A percentile compares a stretch with the other conserved stretches of the same genome.
Evolutionary conservation across 495 filamentous ascomycete species (phyloP).

Genomic region (Xylaria nigripes): DNA sequence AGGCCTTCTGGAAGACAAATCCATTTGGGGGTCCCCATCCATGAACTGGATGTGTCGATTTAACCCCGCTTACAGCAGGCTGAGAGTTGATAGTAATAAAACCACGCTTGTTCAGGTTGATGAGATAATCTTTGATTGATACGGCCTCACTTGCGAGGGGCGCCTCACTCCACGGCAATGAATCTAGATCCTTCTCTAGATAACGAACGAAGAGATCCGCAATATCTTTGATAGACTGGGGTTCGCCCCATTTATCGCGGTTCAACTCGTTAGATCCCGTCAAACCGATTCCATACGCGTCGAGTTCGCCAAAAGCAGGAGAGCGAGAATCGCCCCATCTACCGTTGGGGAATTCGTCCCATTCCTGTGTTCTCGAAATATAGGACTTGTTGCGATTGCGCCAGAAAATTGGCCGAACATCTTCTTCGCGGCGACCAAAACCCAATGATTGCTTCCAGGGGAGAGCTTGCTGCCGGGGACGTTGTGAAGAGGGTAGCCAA

Average conservation of each 20-base stretch:
- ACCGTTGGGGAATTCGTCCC: slow-evolving; percentile 99
- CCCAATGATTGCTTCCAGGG: slow-evolving; percentile 94
- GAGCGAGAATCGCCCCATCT: slow-evolving; percentile 98
- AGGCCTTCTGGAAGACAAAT: slow-evolving; percentile 98
- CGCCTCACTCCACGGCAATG: slow-evolving; percentile 90
- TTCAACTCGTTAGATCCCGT: slow-evolving; percentile 97
- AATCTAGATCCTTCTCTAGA: slow-evolving; percentile 67
- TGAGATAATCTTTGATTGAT: slow-evolving; percentile 62
- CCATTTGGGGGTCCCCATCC: slow-evolving; percentile 94
- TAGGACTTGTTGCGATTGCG: slow-evolving; percentile 94
- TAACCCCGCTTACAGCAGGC: slow-evolving; percentile 87
- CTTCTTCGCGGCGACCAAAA: slow-evolving; percentile 79
- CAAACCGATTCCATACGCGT: slow-evolving; percentile 89
- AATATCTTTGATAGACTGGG: slow-evolving; percentile 69
- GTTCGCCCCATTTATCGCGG: slow-evolving; percentile 89
- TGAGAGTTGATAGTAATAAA: slow-evolving; percentile 97
- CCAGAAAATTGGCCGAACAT: slow-evolving; percentile 99
- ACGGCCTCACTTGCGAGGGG: slow-evolving; percentile 76
- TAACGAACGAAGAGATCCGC: slow-evolving; percentile 76
- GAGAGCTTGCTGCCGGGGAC: slow-evolving; percentile 72
- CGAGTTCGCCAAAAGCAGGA: slow-evolving; percentile 93
- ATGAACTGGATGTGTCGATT: slow-evolving; percentile 74
- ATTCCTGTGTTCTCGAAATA: slow-evolving; percentile 89
- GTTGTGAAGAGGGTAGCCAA: slow-evolving; percentile 63
- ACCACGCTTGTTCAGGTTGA: slow-evolving; percentile 75